Conservation (phyloP, 208 protist species). For the Trypanosoma scelopori region DNA sequence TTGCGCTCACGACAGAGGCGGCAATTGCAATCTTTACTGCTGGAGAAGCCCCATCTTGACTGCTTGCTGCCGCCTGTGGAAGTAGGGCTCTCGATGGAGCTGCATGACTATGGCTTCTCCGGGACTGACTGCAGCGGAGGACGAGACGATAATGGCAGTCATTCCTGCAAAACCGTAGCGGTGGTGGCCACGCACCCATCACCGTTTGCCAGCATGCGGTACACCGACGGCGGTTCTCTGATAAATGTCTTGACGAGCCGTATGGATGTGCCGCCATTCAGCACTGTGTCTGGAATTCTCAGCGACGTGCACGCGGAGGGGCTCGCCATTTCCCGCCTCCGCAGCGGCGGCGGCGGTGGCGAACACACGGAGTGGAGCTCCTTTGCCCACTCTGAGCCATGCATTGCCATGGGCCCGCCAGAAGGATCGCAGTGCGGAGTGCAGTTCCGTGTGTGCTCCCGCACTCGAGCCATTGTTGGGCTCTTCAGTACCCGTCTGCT, state of each 20-base stretch:
- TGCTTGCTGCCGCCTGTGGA: neutral
- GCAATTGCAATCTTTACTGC: neutral
- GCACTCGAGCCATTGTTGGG: conserved; percentile 5
- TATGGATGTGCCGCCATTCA: neutral
- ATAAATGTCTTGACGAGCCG: neutral
- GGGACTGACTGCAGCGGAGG: neutral
- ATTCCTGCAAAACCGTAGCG: neutral
- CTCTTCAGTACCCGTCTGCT: neutral
- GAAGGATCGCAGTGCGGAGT: neutral
- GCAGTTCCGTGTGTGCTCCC: conserved; percentile 3
- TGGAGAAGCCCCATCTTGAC: neutral
- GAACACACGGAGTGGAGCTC: neutral
- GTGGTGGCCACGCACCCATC: neutral
- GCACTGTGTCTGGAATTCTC: conserved; percentile 10
- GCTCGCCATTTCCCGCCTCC: conserved; percentile 8
- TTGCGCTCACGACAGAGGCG: neutral
- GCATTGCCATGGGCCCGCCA: conserved; percentile 3
- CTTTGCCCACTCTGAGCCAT: conserved; percentile 11
- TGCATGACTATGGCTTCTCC: neutral
- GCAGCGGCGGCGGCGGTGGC: neutral
- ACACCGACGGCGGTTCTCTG: neutral
- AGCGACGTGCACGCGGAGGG: conserved; percentile 5
- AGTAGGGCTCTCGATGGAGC: neutral
- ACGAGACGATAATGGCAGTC: neutral
- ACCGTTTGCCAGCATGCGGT: conserved; percentile 10